Evolutionary conservation across 768 basidiomycete genomes (phyloP).

Genomic region (Lactifluus echinatus): DNA sequence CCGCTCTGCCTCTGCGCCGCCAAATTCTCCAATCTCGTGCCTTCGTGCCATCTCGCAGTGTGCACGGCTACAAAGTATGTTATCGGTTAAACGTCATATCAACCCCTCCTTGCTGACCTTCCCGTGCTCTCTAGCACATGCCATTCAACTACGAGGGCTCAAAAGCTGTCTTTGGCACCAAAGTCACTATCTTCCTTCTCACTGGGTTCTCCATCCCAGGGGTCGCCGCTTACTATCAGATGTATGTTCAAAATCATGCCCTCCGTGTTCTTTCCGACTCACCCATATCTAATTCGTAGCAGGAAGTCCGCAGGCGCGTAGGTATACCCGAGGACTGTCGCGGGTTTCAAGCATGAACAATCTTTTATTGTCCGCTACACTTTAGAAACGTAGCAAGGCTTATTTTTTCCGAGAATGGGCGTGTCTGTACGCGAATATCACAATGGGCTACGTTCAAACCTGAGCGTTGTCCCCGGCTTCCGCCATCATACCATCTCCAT

Average conservation of each 20-base stretch:
- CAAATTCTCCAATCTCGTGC: constrained; percentile 15
- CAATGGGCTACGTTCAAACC: background rate
- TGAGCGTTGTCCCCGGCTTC: background rate
- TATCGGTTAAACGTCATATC: background rate
- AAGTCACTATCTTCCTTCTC: constrained; percentile 13
- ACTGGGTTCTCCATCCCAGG: constrained; percentile 20
- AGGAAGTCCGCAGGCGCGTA: background rate
- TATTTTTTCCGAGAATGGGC: background rate
- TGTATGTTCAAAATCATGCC: constrained; percentile 20
- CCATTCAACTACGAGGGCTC: constrained; percentile 18
- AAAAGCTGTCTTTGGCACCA: constrained; percentile 14
- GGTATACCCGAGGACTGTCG: background rate
- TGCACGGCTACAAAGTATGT: constrained; percentile 16
- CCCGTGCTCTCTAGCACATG: constrained; percentile 12
- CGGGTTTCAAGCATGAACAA: background rate
- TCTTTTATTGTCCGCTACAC: background rate
- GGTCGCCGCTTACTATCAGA: constrained; percentile 21
- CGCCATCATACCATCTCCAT: background rate
- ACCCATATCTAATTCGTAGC: background rate
- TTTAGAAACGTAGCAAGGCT: background rate
- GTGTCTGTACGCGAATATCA: background rate
- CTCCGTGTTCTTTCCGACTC: background rate
- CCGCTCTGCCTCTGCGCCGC: constrained; percentile 4
- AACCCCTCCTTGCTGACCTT: background rate
- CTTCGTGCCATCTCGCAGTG: constrained; percentile 15